Conservation (phyloP, 2,329 filamentous ascomycete genomes). For the Fusarium tupiense region DNA sequence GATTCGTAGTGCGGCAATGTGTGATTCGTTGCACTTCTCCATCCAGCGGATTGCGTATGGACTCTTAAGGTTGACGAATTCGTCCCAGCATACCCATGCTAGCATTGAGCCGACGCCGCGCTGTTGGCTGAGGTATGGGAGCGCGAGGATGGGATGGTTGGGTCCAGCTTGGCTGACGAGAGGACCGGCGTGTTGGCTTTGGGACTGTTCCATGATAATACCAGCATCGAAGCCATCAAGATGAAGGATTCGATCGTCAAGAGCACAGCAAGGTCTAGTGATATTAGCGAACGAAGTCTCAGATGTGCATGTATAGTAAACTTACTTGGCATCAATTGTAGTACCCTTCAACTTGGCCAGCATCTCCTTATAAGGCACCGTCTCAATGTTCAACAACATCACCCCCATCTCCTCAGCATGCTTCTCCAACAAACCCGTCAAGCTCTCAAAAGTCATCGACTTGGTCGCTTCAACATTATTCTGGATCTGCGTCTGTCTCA, state of each 20-base stretch:
- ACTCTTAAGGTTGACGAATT: constrained; percentile 15
- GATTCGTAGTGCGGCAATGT: constrained; percentile 1
- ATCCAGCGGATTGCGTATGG: constrained; percentile 15
- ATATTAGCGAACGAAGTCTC: neutral
- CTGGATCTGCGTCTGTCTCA: constrained; percentile 7
- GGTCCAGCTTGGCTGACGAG: neutral
- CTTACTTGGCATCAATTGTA: constrained; percentile 5
- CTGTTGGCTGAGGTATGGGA: constrained; percentile 13
- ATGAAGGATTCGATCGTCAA: constrained; percentile 2
- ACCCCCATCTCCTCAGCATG: constrained; percentile 18
- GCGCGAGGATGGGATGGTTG: neutral
- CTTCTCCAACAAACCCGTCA: neutral
- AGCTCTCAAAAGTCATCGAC: constrained; percentile 8
- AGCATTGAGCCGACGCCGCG: constrained; percentile 6
- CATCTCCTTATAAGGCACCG: neutral
- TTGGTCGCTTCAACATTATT: constrained; percentile 19
- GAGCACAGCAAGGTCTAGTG: neutral
- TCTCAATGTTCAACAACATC: constrained; percentile 15
- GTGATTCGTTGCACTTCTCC: constrained; percentile 21
- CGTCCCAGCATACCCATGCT: constrained; percentile 21
- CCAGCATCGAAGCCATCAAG: constrained; percentile 15
- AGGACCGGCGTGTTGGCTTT: constrained; percentile 3
- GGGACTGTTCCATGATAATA: constrained; percentile 20
- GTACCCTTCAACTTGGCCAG: neutral
- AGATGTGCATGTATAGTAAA: rapidly evolving